Evolutionary conservation across 768 basidiomycete genomes (phyloP).

Genomic region (Pseudohyphozyma bogoriensis): DNA sequence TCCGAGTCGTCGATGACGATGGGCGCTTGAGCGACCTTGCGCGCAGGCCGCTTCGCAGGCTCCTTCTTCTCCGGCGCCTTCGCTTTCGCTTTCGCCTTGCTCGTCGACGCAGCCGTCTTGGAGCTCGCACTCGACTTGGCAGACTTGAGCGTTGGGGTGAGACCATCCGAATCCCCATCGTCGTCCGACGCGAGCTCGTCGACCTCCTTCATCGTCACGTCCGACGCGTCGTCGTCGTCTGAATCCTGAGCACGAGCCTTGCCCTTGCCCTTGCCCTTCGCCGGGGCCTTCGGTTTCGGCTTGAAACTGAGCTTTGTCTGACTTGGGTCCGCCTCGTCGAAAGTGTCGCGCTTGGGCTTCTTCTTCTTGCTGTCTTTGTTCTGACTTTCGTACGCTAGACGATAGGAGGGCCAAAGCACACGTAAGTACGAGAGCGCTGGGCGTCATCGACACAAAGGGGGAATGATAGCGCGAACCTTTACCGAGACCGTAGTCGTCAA

Average conservation of each 20-base stretch:
- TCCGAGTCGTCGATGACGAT: not conserved
- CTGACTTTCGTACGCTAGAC: too few species aligned
- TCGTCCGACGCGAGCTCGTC: slow-evolving; percentile 14
- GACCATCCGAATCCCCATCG: not conserved
- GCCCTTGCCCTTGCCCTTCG: slow-evolving; percentile 18
- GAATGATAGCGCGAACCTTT: not conserved
- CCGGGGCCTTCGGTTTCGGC: slow-evolving; percentile 4
- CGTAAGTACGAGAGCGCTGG: not conserved
- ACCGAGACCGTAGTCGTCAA: slow-evolving; percentile 22
- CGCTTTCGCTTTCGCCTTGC: not conserved
- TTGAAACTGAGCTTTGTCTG: slow-evolving; percentile 12
- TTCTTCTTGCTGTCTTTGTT: too few species aligned
- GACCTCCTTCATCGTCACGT: slow-evolving; percentile 5
- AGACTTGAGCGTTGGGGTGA: not conserved
- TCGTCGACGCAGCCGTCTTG: too few species aligned
- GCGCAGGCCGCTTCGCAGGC: not conserved
- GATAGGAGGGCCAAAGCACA: too few species aligned
- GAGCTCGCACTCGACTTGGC: too few species aligned
- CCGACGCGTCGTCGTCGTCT: slow-evolving; percentile 10
- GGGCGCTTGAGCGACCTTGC: not conserved
- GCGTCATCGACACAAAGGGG: not conserved
- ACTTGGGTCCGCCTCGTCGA: too few species aligned
- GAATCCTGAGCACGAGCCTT: slow-evolving; percentile 13
- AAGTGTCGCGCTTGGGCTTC: too few species aligned
- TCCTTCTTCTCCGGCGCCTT: not conserved